These are phyloP conservation scores for Capronia coronata DNA, from an alignment of 2,329 filamentous ascomycete species.

Conservation along the genomic window DNA sequence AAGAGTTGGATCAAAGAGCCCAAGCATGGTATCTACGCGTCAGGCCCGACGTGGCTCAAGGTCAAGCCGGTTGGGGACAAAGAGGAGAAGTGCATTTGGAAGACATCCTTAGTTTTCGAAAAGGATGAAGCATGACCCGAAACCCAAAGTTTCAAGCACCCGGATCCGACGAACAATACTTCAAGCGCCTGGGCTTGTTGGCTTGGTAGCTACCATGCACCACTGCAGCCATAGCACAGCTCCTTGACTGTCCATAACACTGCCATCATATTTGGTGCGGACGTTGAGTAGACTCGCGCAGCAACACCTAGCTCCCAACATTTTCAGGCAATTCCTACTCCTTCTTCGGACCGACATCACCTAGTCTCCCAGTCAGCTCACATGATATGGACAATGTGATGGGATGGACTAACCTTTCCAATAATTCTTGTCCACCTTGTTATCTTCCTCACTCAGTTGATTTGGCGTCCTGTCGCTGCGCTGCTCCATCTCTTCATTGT, in stretches of 20 bases:
- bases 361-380: conserved; percentile 13
- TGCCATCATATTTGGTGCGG: too few relatives aligned
- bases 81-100: conserved; percentile 63
- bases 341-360: conserved; percentile 23
- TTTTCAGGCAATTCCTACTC: conserved; percentile 1
- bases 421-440: conserved; percentile 29
- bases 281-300: too few relatives aligned
- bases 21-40: conserved; percentile 78
- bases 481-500: conserved; percentile 22
- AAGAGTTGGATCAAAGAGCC: conserved; percentile 67
- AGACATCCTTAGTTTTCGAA: conserved; percentile 58
- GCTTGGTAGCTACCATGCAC: too few relatives aligned
- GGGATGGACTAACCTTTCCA: conserved; percentile 23
- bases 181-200: too few relatives aligned
- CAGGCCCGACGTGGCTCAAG: conserved; percentile 67
- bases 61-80: conserved; percentile 73
- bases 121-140: too few relatives aligned
- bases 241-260: too few relatives aligned
- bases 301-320: conserved; percentile 2
- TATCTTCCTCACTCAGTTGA: conserved; percentile 27
- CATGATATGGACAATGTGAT: background rate
- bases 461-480: conserved; percentile 21
- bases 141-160: too few relatives aligned
- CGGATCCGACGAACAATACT: too few relatives aligned
- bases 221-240: too few relatives aligned